These are phyloP conservation scores for Hortaea werneckii DNA, from an alignment of 2,329 filamentous ascomycete genomes.

Conservation along the genomic window DNA sequence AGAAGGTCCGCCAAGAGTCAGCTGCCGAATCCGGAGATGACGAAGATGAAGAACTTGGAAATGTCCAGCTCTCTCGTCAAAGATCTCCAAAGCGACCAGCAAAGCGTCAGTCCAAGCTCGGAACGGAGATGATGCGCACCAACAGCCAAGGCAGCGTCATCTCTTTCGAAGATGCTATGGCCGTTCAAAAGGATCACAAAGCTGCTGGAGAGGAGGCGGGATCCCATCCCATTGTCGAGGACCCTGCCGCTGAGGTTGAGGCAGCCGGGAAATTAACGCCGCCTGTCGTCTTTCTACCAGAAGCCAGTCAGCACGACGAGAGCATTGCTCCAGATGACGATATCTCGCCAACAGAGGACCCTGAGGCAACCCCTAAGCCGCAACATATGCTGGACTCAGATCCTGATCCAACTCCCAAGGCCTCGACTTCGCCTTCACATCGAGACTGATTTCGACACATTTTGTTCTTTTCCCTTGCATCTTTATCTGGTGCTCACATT, in stretches of 20 bases:
- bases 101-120: conserved; percentile 62
- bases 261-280: conserved; percentile 35
- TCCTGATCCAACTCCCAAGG: conserved; percentile 33
- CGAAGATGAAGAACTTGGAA: conserved; percentile 80
- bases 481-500: neutral
- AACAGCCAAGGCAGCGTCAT: conserved; percentile 78
- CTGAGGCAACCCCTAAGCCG: conserved; percentile 30
- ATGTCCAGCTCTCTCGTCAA: conserved; percentile 47
- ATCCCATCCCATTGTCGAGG: conserved; percentile 28
- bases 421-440: conserved; percentile 15
- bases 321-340: conserved; percentile 28
- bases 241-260: conserved; percentile 26
- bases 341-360: conserved; percentile 11
- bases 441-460: conserved; percentile 2
- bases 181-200: conserved; percentile 7
- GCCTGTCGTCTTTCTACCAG: conserved; percentile 39
- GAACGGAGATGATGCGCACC: conserved; percentile 95
- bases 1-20: conserved; percentile 62
- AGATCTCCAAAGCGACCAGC: conserved; percentile 45
- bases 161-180: conserved; percentile 35
- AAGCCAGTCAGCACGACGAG: conserved; percentile 33
- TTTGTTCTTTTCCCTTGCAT: no score
- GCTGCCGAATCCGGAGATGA: conserved; percentile 78
- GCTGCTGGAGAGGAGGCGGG: conserved; percentile 2
- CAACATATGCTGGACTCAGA: conserved; percentile 22